Base-by-base conservation (phyloP, 345 rosid genomes). In the Alliaria petiolata region DNA sequence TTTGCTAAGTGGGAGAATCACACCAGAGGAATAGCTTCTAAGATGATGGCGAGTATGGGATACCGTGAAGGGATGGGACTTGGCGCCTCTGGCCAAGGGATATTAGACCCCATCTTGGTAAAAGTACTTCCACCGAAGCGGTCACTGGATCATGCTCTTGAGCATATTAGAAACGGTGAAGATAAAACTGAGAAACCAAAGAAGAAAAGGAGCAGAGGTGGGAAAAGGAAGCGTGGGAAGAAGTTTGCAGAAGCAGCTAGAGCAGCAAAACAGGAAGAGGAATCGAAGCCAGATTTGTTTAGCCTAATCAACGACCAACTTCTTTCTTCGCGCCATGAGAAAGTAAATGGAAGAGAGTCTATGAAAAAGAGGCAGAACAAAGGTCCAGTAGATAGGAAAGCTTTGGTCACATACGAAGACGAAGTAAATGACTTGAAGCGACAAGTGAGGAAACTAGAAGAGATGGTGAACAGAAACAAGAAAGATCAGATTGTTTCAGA, bases 1-100 rank as follows among this genome's bases (percentile, higher is more conserved):
- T 93, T 93, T 79, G 93, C 97, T 0, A 88, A 83, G 65, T 95
- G 99, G 99, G 99, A 95, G 83, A 95, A 89, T 68, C 98, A 91
- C 83, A 89, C 98, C 0, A 81, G 98, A 28, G 99, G 98, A 8
- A 78, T 91, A 69, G 98, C 99, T 53, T 95, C 98, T 22, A 91
- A 88, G 89, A 85, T 91, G 96, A 91, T 91, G 99, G 95, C 92
- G 44, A 89, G 57, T 74, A 91, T 95, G 99, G 98, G 98, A 33
- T 89, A 89, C 63, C 88, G 93, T 12, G 90, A 87, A 77, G 97
- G 99, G 38, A 89, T 89, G 97, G 99, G 97, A 42, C 81, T 91
- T 75, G 99, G 96, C 2, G 86, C 68, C 54, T 75, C 93, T 6
- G 93, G 97, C 36, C 97, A 91, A 78, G 97, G 96, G 74, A 89